Base-by-base conservation (phyloP, 2,329 filamentous ascomycete genomes). In the Emydomyces testavorans region DNA sequence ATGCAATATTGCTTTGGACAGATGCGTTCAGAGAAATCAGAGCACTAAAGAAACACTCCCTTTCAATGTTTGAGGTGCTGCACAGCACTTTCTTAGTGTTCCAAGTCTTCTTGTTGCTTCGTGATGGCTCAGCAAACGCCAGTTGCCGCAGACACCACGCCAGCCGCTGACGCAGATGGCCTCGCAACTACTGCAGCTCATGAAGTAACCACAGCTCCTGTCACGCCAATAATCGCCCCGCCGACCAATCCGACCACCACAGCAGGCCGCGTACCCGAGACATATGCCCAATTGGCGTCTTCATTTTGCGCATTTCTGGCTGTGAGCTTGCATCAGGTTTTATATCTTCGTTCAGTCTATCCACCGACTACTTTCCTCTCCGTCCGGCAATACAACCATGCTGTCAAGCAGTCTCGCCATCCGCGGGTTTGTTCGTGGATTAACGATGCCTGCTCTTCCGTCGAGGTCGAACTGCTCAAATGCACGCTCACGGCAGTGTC, bases 401-500 rank as follows among this genome's bases (percentile, higher is more conserved):
- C 86, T 24, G 83, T 93, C 38, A 82, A 84, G 58, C 88, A 94
- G 63, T 90, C 80, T 51, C 83, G 88, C 50, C 88, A 94, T 65
- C 86, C 89, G 0, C 78, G 78, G 57, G 83, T 94, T 54, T 93
- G 86, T 72, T 71, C 79, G 58, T 95, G 89, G 84, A 80, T 94
- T 65, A 78, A 75, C 60, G 84, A 92, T 62, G 86, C 88, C 55
- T 77, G 92, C 35, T 71, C 79, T 53, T 83, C 86, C 29, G 77
- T 88, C 18, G 73, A 78, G 51, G 72, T 71, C 2, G 83, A 93
- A 67, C 73, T 94, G 29, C 73, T 83, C 40, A 75, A 71, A 62
- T 72, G 74, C 54, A 70, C 67, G 48, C 74, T 79, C 29, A 69
- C 73, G 24, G 68, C 69, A 46, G 71, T 80, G 53, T 74, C 68